Conservation (phyloP, 495 filamentous ascomycete species). For the Aspergillus olivimuriae region DNA sequence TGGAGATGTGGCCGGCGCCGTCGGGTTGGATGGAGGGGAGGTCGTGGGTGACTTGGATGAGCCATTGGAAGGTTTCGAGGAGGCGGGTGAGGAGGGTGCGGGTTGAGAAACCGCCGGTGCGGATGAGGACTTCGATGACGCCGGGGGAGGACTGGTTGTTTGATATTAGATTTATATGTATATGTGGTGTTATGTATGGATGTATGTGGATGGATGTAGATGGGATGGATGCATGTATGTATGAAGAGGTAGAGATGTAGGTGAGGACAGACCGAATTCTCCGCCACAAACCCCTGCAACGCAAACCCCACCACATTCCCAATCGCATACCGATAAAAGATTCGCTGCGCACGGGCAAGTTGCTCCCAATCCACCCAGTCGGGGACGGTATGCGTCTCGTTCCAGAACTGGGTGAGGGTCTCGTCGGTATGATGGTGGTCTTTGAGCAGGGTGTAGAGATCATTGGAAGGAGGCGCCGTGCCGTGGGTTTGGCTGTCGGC, state of each 20-base stretch:
- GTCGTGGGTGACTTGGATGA: constrained; percentile 57
- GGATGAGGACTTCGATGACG: constrained; percentile 58
- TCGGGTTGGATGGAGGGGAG: constrained; percentile 56
- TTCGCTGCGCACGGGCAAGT: constrained; percentile 55
- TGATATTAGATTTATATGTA: constrained; percentile 7
- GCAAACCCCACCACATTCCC: constrained; percentile 55
- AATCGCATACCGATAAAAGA: constrained; percentile 58
- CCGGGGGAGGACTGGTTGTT: constrained; percentile 31
- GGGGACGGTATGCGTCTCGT: constrained; percentile 52
- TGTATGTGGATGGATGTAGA: constrained; percentile 18
- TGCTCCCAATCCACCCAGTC: constrained; percentile 68
- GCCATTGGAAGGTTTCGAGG: constrained; percentile 54
- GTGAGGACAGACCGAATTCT: constrained; percentile 25
- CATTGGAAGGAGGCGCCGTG: constrained; percentile 1
- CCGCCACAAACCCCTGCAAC: constrained; percentile 60
- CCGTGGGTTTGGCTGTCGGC: constrained; percentile 7
- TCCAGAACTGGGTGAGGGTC: constrained; percentile 50
- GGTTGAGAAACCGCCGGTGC: constrained; percentile 62
- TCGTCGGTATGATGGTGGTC: constrained; percentile 44
- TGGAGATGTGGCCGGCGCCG: constrained; percentile 57
- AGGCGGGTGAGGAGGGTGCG: constrained; percentile 51
- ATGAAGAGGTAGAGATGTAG: background rate
- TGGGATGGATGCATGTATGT: background rate
- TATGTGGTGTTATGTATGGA: background rate
- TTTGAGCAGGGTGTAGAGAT: constrained; percentile 9